Conservation (phyloP, 345 rosid species). For the Zanthoxylum bungeanum region DNA sequence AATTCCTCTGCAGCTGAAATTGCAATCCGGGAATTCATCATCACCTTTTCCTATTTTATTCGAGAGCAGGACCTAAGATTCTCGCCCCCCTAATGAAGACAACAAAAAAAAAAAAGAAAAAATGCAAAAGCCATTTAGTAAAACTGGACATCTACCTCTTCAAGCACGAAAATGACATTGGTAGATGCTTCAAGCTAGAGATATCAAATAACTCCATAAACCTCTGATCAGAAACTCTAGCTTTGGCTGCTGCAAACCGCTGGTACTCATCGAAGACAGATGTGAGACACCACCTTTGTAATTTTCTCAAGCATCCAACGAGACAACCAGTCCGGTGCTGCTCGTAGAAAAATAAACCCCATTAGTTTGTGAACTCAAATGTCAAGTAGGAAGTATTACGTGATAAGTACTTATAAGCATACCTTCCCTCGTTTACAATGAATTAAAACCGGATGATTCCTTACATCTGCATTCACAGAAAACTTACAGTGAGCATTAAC, state of each 20-base stretch:
- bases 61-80: constrained; percentile 21
- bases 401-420: constrained; percentile 14
- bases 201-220: constrained; percentile 89
- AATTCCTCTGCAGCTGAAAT: constrained; percentile 27
- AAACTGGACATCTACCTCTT: constrained; percentile 34
- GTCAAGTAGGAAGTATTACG: not conserved
- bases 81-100: constrained; percentile 25
- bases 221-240: constrained; percentile 89
- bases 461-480: constrained; percentile 53
- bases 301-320: constrained; percentile 90
- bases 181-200: constrained; percentile 60
- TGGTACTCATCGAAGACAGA: constrained; percentile 88
- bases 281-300: constrained; percentile 84
- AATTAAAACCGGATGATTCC: constrained; percentile 85
- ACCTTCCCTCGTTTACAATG: constrained; percentile 98
- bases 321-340: constrained; percentile 97
- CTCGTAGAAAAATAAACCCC: constrained; percentile 1
- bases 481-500: not conserved
- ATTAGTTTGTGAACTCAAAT: not conserved
- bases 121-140: constrained; percentile 19
- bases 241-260: constrained; percentile 89
- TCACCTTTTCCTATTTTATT: constrained; percentile 44
- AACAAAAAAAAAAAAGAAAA: constrained; percentile 14
- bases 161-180: constrained; percentile 67
- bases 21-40: constrained; percentile 33